A percentile compares a stretch with the other conserved stretches of the same genome.
These are phyloP conservation scores for Xylariaceae sp. DNA, from an alignment of 2,329 filamentous ascomycete genomes.

Conservation along the genomic window DNA sequence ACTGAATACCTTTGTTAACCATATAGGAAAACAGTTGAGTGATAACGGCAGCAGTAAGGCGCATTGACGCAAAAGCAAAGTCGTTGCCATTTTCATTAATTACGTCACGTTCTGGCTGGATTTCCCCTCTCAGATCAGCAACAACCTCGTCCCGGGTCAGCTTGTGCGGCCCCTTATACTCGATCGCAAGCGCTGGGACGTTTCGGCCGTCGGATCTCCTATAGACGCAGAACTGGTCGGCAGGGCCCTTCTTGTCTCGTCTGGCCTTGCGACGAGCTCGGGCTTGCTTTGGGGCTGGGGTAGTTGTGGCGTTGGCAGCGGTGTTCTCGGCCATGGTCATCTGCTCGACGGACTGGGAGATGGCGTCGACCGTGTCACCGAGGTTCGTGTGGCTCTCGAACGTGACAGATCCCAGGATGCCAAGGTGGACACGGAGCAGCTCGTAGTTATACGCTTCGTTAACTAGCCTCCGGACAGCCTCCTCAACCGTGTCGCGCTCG, in stretches of 20 bases:
- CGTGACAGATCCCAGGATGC: conserved; percentile 29
- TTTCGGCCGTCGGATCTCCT: conserved; percentile 18
- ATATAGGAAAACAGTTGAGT: conserved; percentile 34
- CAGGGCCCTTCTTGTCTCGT: conserved; percentile 27
- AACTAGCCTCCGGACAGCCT: conserved; percentile 32
- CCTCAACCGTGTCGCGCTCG: conserved; percentile 33
- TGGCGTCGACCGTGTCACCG: conserved; percentile 18
- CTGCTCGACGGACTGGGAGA: conserved; percentile 23
- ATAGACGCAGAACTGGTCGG: conserved; percentile 32
- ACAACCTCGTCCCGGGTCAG: conserved; percentile 30
- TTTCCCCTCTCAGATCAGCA: conserved; percentile 31
- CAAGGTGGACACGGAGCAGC: conserved; percentile 26
- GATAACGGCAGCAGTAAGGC: conserved; percentile 33
- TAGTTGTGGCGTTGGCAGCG: no score
- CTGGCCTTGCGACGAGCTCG: conserved; percentile 17
- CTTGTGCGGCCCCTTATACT: conserved; percentile 26
- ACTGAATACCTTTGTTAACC: conserved; percentile 6
- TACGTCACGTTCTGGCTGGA: conserved; percentile 29
- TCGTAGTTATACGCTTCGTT: conserved; percentile 25
- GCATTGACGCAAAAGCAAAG: conserved; percentile 26
- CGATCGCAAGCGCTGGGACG: conserved; percentile 25
- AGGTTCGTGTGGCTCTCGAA: conserved; percentile 36
- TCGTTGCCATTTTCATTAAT: conserved; percentile 31
- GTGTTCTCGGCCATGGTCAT: conserved; percentile 16
- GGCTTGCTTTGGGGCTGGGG: no score